phyloP scores from a whole-genome alignment of 805 yeast genomes.

The Suhomyces sp. region DNA sequence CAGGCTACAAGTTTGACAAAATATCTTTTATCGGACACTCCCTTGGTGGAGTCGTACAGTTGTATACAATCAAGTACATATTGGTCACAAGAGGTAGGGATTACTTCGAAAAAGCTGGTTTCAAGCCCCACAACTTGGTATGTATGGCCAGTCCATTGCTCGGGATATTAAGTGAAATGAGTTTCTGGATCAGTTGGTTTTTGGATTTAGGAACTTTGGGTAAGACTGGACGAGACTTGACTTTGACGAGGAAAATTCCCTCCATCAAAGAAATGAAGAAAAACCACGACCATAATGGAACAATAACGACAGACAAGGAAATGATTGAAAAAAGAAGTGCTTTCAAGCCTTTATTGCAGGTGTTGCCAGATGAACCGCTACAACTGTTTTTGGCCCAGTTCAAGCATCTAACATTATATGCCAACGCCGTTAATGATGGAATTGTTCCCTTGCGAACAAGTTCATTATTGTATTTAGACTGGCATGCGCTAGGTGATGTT shows the following conservation, averaged over 20 bases:
- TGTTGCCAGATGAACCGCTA: slow-evolving; percentile 42
- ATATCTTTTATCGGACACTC: slow-evolving; percentile 47
- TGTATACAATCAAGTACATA: slow-evolving; percentile 40
- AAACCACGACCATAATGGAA: slow-evolving; percentile 10
- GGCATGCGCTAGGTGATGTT: slow-evolving; percentile 43
- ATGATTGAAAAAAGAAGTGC: slow-evolving; percentile 10
- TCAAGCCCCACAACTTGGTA: slow-evolving; percentile 35
- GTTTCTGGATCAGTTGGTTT: slow-evolving; percentile 39
- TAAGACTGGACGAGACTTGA: slow-evolving; percentile 45
- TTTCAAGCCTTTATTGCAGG: slow-evolving; percentile 37
- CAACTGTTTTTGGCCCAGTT: slow-evolving; percentile 29
- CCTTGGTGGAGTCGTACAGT: slow-evolving; percentile 43
- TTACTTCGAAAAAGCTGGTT: slow-evolving; percentile 26
- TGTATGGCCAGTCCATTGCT: slow-evolving; percentile 43
- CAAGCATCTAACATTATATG: slow-evolving; percentile 37
- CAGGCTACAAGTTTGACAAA: slow-evolving; percentile 19
- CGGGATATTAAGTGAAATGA: slow-evolving; percentile 43
- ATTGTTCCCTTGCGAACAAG: slow-evolving; percentile 46
- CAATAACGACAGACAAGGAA: slow-evolving; percentile 4
- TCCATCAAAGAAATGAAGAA: slow-evolving; percentile 16
- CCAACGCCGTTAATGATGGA: slow-evolving; percentile 47
- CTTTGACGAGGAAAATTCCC: slow-evolving; percentile 36
- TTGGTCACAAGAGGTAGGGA: slow-evolving; percentile 30
- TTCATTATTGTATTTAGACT: slow-evolving; percentile 42
- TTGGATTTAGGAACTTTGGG: slow-evolving; percentile 46